Base-by-base conservation (phyloP, 495 filamentous ascomycete genomes). In the Annulohypoxylon maeteangense region DNA sequence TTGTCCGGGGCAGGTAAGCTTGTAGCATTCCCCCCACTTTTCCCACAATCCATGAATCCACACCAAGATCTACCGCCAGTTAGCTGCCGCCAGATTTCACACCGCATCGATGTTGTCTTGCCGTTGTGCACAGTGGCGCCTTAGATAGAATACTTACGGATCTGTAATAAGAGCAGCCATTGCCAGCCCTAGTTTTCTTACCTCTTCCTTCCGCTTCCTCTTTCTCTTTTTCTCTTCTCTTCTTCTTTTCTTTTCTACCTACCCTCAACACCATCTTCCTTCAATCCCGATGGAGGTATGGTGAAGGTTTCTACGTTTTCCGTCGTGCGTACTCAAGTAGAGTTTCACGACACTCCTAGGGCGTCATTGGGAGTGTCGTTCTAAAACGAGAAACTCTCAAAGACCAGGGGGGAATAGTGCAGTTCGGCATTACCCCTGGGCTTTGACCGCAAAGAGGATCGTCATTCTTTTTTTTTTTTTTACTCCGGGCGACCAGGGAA, bases 81-180 rank as follows among this genome's bases (percentile, higher is more conserved):
- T 60, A 68, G 59, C 70, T 50, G 53, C 70, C 67, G 70, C 70
- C 70, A 72, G 64, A 67, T 72, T 72, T 72, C 70, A 67, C 68
- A 71, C 70, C 64, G 64, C 70, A 72, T 67, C 59, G 56, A 42
- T 51, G 47, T 23, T 54, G 56, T 67, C 55, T 67, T 67, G 47
- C 40, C 14, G 38, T 25, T 22, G 27, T 54, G 48, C 48, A 55
- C 29, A 53, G 61, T 72, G 63, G 59, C 63, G 63, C 53, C 47
- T 63, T 60, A 65, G 58, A 58, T 48, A 67, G 47, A 55, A 58
- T 22, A 66, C 62, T 62, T 66, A 70, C 31, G 51, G 29, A 55
- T 55, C 16, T 12, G 20, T 55, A 36, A 36, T 20, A 55, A 32
- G n/a, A 34, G 29, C 27, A 60, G 22, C 23, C 25, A 64, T 20